These are phyloP conservation scores for Russula sp. DNA, from an alignment of 768 basidiomycete genomes.

Conservation along the genomic window DNA sequence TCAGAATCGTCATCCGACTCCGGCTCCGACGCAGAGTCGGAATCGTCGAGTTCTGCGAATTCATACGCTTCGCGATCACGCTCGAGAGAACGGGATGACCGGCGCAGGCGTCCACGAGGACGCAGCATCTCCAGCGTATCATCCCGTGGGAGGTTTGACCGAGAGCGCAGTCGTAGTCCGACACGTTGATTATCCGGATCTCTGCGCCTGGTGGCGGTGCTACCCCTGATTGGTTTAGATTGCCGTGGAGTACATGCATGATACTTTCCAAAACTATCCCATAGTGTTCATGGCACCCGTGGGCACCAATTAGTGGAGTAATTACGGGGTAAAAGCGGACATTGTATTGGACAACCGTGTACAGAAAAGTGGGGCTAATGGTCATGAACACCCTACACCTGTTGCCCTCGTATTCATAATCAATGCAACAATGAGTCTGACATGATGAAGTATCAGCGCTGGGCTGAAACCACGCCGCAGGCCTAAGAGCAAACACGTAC, in stretches of 20 bases:
- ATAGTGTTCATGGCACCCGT: neutral
- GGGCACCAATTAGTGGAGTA: neutral
- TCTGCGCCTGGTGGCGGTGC: neutral
- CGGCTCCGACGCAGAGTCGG: constrained; percentile 42
- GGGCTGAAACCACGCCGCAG: neutral
- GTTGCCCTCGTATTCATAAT: constrained; percentile 42
- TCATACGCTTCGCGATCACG: constrained; percentile 33
- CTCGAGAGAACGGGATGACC: constrained; percentile 39
- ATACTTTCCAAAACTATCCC: neutral
- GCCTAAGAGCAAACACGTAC: neutral
- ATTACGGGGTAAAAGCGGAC: no score
- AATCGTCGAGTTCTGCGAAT: constrained; percentile 39
- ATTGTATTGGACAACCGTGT: neutral
- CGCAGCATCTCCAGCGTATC: constrained; percentile 23
- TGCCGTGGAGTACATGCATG: neutral
- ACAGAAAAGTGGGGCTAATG: neutral
- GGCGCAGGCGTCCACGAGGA: constrained; percentile 34
- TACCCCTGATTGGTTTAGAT: neutral
- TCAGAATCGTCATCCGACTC: constrained; percentile 33
- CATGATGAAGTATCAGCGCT: constrained; percentile 11
- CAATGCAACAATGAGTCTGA: constrained; percentile 44
- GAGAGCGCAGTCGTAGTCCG: constrained; percentile 8
- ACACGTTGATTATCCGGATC: constrained; percentile 3
- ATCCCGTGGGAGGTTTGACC: neutral
- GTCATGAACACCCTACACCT: constrained; percentile 19